A percentile compares a stretch with the other conserved stretches of the same genome.
Conservation (phyloP, 2,329 filamentous ascomycete species). For the Venturia nashicola region DNA sequence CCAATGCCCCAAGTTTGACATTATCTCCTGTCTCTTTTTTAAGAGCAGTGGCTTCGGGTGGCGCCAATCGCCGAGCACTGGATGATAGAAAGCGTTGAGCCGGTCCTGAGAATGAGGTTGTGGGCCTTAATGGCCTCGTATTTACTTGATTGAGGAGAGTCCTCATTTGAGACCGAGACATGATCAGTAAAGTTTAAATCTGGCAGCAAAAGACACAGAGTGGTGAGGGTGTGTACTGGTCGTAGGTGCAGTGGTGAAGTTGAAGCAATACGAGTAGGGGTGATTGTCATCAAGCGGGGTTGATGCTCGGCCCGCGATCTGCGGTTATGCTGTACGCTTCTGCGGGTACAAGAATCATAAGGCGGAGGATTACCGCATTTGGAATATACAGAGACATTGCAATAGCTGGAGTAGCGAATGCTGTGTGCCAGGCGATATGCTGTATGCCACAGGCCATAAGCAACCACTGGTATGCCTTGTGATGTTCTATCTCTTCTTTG, state of each 20-base stretch:
- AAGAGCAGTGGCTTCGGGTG: conserved; percentile 25
- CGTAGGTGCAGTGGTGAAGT: neutral
- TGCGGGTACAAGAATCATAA: neutral
- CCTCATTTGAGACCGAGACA: neutral
- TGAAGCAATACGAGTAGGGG: neutral
- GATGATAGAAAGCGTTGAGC: neutral
- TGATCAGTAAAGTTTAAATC: neutral
- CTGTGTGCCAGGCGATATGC: neutral
- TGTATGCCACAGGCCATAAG: neutral
- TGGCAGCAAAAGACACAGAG: neutral
- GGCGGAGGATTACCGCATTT: too few relatives aligned
- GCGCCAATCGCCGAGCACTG: neutral
- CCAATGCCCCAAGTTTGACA: conserved; percentile 31
- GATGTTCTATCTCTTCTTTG: neutral
- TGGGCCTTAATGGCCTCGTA: neutral
- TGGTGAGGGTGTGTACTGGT: neutral
- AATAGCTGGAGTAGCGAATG: neutral
- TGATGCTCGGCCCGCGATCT: neutral
- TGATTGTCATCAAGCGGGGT: neutral
- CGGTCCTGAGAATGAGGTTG: neutral
- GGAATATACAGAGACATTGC: too few relatives aligned
- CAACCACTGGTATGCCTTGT: neutral
- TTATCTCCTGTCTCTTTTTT: conserved; percentile 27
- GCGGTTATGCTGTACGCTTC: neutral
- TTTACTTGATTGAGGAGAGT: neutral